Conservation (phyloP, 371 early-diverging fungal genomes). For the Mucor irregularis region DNA sequence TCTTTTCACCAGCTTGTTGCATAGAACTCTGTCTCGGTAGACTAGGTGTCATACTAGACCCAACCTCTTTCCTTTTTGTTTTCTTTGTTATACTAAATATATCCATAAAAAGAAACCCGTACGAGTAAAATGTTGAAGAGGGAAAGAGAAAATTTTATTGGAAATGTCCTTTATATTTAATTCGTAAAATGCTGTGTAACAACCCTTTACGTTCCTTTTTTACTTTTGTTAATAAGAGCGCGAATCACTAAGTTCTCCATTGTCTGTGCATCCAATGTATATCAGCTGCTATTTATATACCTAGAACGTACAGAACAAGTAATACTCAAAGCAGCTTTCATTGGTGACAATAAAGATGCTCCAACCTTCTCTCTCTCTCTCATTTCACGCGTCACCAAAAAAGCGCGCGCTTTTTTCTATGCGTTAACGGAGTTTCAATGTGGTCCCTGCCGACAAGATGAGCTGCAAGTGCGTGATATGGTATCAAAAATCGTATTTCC, state of each 20-base stretch:
- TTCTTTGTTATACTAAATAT: conserved; percentile 27
- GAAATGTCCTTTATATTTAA: neutral
- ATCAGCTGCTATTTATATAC: too few species aligned
- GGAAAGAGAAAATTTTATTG: conserved; percentile 9
- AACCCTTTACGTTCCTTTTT: neutral
- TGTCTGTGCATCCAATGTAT: neutral
- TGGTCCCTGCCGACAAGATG: too few species aligned
- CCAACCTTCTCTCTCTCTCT: too few species aligned
- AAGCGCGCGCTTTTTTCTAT: too few species aligned
- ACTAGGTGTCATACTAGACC: conserved; percentile 15
- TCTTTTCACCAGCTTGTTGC: conserved; percentile 10
- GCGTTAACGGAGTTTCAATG: too few species aligned
- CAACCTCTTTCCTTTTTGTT: conserved; percentile 21
- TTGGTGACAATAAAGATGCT: too few species aligned
- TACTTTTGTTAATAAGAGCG: neutral
- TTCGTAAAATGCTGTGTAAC: conserved; percentile 4
- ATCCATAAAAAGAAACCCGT: conserved; percentile 17
- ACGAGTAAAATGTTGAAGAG: neutral
- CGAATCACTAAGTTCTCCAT: neutral
- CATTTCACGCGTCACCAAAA: too few species aligned
- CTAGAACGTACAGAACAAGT: too few species aligned
- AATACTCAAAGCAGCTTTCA: too few species aligned
- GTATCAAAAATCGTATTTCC: too few species aligned
- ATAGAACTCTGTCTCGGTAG: conserved; percentile 9
- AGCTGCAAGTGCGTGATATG: too few species aligned